These are phyloP conservation scores for Trichoderma sp. DNA, from an alignment of 2,329 filamentous ascomycete genomes.

Conservation along the genomic window DNA sequence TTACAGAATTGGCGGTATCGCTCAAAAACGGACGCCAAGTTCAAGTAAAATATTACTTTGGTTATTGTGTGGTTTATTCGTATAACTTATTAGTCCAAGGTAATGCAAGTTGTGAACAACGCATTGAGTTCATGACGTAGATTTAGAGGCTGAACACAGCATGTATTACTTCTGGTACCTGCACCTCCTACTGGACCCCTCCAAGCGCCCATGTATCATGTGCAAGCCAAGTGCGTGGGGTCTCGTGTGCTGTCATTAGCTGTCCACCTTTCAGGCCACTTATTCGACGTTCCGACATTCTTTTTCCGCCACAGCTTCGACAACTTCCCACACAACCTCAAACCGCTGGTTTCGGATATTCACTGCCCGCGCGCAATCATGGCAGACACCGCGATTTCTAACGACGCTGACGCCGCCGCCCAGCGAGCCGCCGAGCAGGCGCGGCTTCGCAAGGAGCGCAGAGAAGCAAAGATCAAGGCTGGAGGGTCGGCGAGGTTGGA, in stretches of 20 bases:
- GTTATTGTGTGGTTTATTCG: background rate
- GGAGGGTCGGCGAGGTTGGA: conserved; percentile 70
- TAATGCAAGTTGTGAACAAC: background rate
- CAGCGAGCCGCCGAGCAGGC: conserved; percentile 64
- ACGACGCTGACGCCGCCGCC: conserved; percentile 48
- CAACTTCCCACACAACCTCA: background rate
- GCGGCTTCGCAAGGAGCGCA: conserved; percentile 74
- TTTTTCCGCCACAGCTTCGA: background rate
- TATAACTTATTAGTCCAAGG: background rate
- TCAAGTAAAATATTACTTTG: background rate
- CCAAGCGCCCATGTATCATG: background rate
- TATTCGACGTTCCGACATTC: background rate
- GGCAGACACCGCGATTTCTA: conserved; percentile 42
- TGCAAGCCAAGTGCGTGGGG: background rate
- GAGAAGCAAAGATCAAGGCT: conserved; percentile 75
- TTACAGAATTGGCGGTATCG: background rate
- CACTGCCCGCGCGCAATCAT: conserved; percentile 32
- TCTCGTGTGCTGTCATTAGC: conserved; percentile 1
- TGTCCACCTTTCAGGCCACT: background rate
- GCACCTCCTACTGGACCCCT: background rate
- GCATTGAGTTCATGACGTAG: background rate
- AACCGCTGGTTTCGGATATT: background rate
- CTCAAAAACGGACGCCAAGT: background rate
- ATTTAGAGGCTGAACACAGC: background rate
- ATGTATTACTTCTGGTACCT: background rate